Evolutionary conservation across 1,284 basidiomycete genomes (phyloP), one percentile per base, ranked within the genome.

Genomic region (Cutaneotrichosporon curvatum): DNA sequence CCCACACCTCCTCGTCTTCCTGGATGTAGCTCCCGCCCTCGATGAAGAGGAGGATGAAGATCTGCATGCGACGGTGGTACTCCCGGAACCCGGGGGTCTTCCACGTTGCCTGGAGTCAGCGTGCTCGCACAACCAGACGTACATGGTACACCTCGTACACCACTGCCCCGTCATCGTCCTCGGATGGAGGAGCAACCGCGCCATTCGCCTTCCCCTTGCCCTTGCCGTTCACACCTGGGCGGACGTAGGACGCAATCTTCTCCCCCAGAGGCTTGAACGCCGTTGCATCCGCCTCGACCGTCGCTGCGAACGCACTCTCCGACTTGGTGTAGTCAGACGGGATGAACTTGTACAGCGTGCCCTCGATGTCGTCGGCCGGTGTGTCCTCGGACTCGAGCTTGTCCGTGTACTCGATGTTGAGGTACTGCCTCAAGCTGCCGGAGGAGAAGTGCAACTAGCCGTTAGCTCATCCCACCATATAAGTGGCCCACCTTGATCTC

Each of bases 11-110:
- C 66, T 91, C 86, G 20, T 84, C 85, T 59, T 91, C 88, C 63
- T 72, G 81, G 53, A 98, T 87, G 70, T 91, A 97, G 22, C 85
- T 89, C 6, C 90, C 91, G 7, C 82, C 95, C 67, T 98, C 94
- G 63, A 98, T 94, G 72, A 89, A 97, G 8, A 98, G 75, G 35
- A 95, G 72, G 48, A 95, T 87, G 65, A 96, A 96, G 45, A 96
- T 68, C 71, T 97, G 94, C 85, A 95, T 95, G 45, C 82, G 77
- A n/a, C 85, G 79, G 63, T 96, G 94, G 60, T 88, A 92, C 68
- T 94, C 89, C 60, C 78, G 79, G 73, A 96, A 98, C 4, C 89
- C 91, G 4, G 86, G 81, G 1, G 90, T 89, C 50, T 81, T 73
- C 81, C 88, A 94, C 6, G 82, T 91, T 20, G 81, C 68, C 87